phyloP scores from a whole-genome alignment of 2,329 filamentous ascomycete genomes.

The Colletotrichum tamarilloi region DNA sequence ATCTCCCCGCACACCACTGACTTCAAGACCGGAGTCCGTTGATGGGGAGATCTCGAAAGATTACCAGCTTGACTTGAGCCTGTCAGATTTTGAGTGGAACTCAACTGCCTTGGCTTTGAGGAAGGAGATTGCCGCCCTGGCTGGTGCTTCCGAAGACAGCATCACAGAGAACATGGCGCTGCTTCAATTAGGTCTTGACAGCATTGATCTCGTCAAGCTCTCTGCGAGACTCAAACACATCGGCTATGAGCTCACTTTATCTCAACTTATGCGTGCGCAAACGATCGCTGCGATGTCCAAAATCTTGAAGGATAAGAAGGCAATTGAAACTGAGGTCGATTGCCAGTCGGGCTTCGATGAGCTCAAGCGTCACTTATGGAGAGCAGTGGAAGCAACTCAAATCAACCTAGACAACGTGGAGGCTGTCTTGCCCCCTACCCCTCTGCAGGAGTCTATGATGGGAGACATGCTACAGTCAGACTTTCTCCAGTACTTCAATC shows the following conservation, averaged over 20 bases:
- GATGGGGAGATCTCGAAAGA: slow-evolving; percentile 12
- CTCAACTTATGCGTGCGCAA: slow-evolving; percentile 78
- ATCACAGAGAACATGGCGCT: slow-evolving; percentile 73
- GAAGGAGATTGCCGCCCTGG: slow-evolving; percentile 71
- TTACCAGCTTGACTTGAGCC: neutral
- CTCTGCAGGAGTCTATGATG: slow-evolving; percentile 88
- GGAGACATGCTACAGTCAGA: slow-evolving; percentile 82
- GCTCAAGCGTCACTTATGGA: slow-evolving; percentile 48
- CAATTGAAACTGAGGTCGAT: slow-evolving; percentile 37
- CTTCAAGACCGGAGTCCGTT: slow-evolving; percentile 21
- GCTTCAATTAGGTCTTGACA: slow-evolving; percentile 88
- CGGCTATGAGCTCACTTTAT: slow-evolving; percentile 73
- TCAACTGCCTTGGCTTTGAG: slow-evolving; percentile 63
- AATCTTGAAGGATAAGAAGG: slow-evolving; percentile 20
- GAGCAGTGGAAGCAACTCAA: slow-evolving; percentile 48
- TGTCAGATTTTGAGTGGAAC: slow-evolving; percentile 67
- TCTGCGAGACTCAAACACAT: slow-evolving; percentile 75
- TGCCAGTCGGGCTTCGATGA: slow-evolving; percentile 26
- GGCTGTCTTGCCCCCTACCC: slow-evolving; percentile 77
- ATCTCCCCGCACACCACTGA: slow-evolving; percentile 24
- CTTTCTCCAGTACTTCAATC: slow-evolving; percentile 85
- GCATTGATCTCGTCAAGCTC: slow-evolving; percentile 90
- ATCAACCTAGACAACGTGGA: slow-evolving; percentile 58
- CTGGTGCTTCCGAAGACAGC: slow-evolving; percentile 59
- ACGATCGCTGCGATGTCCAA: slow-evolving; percentile 72